Percentiles rank a stretch among this genome's conserved stretches.
Conservation (phyloP, 805 yeast species). For the Myxozyma vanderwaltii region DNA sequence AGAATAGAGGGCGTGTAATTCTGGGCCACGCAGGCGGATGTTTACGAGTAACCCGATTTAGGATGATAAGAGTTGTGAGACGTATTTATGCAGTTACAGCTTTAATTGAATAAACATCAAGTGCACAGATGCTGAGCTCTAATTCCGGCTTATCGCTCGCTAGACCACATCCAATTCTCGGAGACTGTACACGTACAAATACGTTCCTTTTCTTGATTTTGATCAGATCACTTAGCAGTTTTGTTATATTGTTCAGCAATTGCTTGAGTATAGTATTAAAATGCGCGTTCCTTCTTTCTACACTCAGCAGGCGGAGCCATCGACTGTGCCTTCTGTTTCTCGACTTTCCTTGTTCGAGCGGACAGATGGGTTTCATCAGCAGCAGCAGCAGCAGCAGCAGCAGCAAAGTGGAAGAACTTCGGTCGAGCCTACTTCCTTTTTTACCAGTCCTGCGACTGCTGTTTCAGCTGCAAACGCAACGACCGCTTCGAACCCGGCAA, state of each 20-base stretch:
- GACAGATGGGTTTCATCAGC: constrained; percentile 1
- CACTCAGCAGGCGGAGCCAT: background rate
- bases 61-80: too few relatives aligned
- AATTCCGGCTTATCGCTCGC: constrained; percentile 9
- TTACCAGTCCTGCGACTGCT: constrained; percentile 4
- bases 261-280: background rate
- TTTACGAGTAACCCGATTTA: too few relatives aligned
- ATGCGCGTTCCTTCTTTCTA: constrained; percentile 21
- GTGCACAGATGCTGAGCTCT: background rate
- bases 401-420: background rate
- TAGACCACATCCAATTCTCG: too few relatives aligned
- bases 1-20: too few relatives aligned
- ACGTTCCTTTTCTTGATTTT: too few relatives aligned
- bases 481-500: background rate
- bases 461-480: background rate
- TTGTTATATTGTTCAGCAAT: background rate
- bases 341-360: background rate
- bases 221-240: too few relatives aligned
- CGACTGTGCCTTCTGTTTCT: constrained; percentile 1
- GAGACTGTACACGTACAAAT: too few relatives aligned
- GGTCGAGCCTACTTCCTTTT: constrained; percentile 8
- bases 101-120: background rate
- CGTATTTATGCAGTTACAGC: too few relatives aligned
- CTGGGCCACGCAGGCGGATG: too few relatives aligned
- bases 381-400: constrained; percentile 1